These are phyloP conservation scores for Lactarius pseudohatsudake DNA, from an alignment of 768 basidiomycete genomes.

Conservation along the genomic window DNA sequence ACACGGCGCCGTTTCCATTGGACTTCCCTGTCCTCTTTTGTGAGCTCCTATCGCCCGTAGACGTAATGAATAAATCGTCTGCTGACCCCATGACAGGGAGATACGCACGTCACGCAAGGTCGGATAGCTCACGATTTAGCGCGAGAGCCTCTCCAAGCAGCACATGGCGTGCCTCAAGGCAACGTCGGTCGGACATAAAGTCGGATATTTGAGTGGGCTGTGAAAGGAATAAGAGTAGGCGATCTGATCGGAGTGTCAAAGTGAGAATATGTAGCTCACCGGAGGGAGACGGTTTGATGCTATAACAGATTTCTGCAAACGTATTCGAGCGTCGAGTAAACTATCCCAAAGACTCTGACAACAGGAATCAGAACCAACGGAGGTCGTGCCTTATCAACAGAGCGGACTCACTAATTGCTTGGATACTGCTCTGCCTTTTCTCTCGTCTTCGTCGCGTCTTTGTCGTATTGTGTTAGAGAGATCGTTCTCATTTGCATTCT, in stretches of 20 bases:
- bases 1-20: slow-evolving; percentile 27
- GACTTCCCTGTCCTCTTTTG: slow-evolving; percentile 17
- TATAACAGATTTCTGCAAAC: slow-evolving; percentile 75
- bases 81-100: slow-evolving; percentile 16
- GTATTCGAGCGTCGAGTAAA: slow-evolving; percentile 88
- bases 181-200: slow-evolving; percentile 38
- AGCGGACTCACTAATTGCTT: slow-evolving; percentile 70
- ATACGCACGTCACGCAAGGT: slow-evolving; percentile 62
- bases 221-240: slow-evolving; percentile 32
- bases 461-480: slow-evolving; percentile 53
- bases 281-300: slow-evolving; percentile 65
- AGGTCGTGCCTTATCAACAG: background rate
- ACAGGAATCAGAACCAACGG: background rate
- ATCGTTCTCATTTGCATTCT: slow-evolving; percentile 39
- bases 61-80: slow-evolving; percentile 19
- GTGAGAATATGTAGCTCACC: slow-evolving; percentile 42
- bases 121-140: slow-evolving; percentile 67
- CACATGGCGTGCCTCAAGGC: slow-evolving; percentile 46
- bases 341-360: slow-evolving; percentile 79
- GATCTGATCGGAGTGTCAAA: slow-evolving; percentile 32
- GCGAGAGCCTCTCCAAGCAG: slow-evolving; percentile 60
- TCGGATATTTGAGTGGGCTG: slow-evolving; percentile 38
- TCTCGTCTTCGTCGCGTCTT: slow-evolving; percentile 65
- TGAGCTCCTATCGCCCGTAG: slow-evolving; percentile 22
- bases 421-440: slow-evolving; percentile 82